Conservation (phyloP, 2,329 filamentous ascomycete genomes). For the Coleophoma cylindrospora region DNA sequence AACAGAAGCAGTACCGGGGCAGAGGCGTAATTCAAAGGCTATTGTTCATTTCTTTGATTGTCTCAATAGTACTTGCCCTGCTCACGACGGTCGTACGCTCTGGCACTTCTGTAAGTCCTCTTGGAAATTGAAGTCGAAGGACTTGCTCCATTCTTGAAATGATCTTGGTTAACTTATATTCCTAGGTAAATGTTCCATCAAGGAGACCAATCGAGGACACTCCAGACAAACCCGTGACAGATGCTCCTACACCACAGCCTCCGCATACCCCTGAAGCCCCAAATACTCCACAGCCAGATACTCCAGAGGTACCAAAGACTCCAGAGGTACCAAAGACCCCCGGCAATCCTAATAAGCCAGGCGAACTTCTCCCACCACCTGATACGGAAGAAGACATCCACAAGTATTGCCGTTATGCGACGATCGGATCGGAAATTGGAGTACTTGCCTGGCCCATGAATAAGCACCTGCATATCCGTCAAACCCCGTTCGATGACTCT, state of each 20-base stretch:
- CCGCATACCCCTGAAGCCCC: too few relatives aligned
- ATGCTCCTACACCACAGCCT: too few relatives aligned
- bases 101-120: constrained; percentile 7
- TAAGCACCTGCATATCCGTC: constrained; percentile 11
- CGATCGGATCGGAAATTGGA: constrained; percentile 7
- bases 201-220: too few relatives aligned
- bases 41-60: constrained; percentile 13
- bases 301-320: too few relatives aligned
- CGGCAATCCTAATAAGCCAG: background rate
- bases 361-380: background rate
- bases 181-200: too few relatives aligned
- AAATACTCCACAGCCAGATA: too few relatives aligned
- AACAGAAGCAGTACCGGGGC: constrained; percentile 1
- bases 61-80: constrained; percentile 7
- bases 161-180: constrained; percentile 4
- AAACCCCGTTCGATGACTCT: constrained; percentile 12
- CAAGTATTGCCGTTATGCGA: constrained; percentile 16
- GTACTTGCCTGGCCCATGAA: constrained; percentile 15
- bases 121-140: background rate
- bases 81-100: constrained; percentile 5
- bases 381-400: constrained; percentile 4
- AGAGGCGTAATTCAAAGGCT: constrained; percentile 8
- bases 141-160: background rate
- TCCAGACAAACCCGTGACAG: too few relatives aligned
- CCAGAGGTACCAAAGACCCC: background rate